phyloP scores from a whole-genome alignment of 768 basidiomycete species.

The Nidularia sp. region DNA sequence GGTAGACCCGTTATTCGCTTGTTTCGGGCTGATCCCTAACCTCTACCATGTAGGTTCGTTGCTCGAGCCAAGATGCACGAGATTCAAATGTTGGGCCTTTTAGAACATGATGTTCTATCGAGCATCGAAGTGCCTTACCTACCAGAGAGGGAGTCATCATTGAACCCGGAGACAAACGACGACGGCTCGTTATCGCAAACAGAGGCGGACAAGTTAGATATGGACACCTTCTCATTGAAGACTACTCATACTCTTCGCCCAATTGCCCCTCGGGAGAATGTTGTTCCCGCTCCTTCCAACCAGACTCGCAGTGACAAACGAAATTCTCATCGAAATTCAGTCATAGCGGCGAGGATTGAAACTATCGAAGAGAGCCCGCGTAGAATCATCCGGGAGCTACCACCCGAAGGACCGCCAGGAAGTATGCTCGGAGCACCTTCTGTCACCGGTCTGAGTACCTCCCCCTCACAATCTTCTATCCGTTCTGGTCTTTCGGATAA shows the following conservation, averaged over 20 bases:
- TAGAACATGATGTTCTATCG: slow-evolving; percentile 88
- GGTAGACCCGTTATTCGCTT: too few relatives aligned
- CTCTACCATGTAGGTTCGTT: slow-evolving; percentile 80
- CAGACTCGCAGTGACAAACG: slow-evolving; percentile 39
- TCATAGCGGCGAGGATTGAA: slow-evolving; percentile 41
- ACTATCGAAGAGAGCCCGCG: slow-evolving; percentile 73
- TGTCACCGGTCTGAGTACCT: slow-evolving; percentile 42
- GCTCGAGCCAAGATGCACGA: slow-evolving; percentile 97
- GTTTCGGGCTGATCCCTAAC: too few relatives aligned
- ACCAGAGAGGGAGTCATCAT: slow-evolving; percentile 32
- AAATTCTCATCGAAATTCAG: slow-evolving; percentile 46
- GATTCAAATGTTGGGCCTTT: slow-evolving; percentile 89
- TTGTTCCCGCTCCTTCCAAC: slow-evolving; percentile 37
- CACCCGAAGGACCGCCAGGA: slow-evolving; percentile 33
- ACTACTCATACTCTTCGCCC: slow-evolving; percentile 28
- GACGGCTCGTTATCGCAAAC: slow-evolving; percentile 35
- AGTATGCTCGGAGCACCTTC: slow-evolving; percentile 10
- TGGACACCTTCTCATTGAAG: slow-evolving; percentile 57
- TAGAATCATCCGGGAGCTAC: slow-evolving; percentile 44
- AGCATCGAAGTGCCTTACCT: slow-evolving; percentile 86
- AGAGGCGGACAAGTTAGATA: slow-evolving; percentile 73
- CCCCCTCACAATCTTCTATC: slow-evolving; percentile 66
- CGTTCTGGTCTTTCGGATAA: slow-evolving; percentile 45
- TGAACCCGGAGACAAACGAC: slow-evolving; percentile 24
- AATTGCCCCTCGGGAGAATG: slow-evolving; percentile 21